A percentile compares a stretch with the other conserved stretches of the same genome.
These are phyloP conservation scores for Corchorus olitorius DNA, from an alignment of 345 rosid species.

Conservation along the genomic window DNA sequence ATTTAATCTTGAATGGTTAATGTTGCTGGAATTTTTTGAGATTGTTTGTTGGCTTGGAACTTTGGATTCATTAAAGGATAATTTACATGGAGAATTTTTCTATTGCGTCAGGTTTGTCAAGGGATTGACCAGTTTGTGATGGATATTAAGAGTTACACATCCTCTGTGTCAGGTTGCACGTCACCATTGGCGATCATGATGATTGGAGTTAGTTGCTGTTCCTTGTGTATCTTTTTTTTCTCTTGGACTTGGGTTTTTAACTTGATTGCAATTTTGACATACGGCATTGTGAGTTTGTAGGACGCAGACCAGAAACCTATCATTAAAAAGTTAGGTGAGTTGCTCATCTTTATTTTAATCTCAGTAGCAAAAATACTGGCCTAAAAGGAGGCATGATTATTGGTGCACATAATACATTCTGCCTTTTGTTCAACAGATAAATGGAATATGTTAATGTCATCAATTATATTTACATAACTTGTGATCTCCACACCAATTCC, in stretches of 20 bases:
- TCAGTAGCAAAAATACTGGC: neutral
- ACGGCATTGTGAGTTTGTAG: conserved; percentile 39
- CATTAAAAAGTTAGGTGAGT: conserved; percentile 67
- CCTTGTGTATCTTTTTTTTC: neutral
- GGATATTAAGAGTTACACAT: conserved; percentile 54
- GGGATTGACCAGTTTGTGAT: conserved; percentile 56
- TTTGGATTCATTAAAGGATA: conserved; percentile 10
- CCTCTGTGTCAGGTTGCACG: conserved; percentile 52
- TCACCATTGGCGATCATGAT: conserved; percentile 70
- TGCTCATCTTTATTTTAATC: neutral
- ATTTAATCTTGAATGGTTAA: neutral
- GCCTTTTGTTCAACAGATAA: conserved; percentile 3
- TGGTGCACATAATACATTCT: neutral
- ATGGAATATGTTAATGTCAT: neutral
- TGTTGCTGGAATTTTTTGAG: neutral
- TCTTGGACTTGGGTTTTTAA: conserved; percentile 15
- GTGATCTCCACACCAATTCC: neutral
- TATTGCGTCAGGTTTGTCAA: conserved; percentile 38
- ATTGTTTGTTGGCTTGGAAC: neutral
- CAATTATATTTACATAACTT: neutral
- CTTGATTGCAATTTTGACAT: conserved; percentile 12
- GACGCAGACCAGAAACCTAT: conserved; percentile 44
- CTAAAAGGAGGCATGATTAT: neutral
- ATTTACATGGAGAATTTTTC: conserved; percentile 14
- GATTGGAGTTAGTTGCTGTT: conserved; percentile 58